Base-by-base conservation (phyloP, 495 filamentous ascomycete genomes). In the Xylaria nigripes region DNA sequence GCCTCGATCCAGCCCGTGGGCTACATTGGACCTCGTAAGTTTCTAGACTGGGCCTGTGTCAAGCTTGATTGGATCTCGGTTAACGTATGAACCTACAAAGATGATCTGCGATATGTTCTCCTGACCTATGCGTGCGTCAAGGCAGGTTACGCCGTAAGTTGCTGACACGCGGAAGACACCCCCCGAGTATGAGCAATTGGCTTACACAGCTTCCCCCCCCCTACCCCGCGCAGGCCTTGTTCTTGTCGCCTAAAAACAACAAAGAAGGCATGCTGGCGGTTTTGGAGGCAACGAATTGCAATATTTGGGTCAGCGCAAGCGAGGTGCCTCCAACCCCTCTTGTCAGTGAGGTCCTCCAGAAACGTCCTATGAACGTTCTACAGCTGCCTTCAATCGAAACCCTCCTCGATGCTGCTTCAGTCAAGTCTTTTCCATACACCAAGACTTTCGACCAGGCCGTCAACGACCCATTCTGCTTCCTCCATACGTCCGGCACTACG, bases 401-500 rank as follows among this genome's bases (percentile, higher is more conserved):
- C 5, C 52, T 62, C 40, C 56, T 62, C 19, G 48, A 62, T 32
- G 44, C 42, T 7, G 32, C 34, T 2, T 22, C 45, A 15, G 24
- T 38, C 18, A 34, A 45, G 8, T 53, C 48, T 15, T 62, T 51
- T 29, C 57, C 57, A 18, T 65, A 46, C 24, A 38, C 49, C 9
- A 65, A 62, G 27, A 62, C 62, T 15, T 65, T 59, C 29, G 48
- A 59, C 13, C 53, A 57, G 18, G 59, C 59, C n/a, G 40, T 51
- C 2, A 34, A 61, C 60, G 70, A 55, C 63, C 63, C 34, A 59
- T 67, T 61, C 5, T 52, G 76, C 32, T 80, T 80, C 16, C 64
- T 80, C 18, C 79, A 82, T 57, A 79, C 76, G 0, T 79, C 76
- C 0, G 79, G 79, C 9, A 78, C 76, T 0, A 82, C 79, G 1